Evolutionary conservation across 1,139 yeast genomes (phyloP), one percentile per base, ranked within the genome.

Genomic region (Saccharomyces hybrid): DNA sequence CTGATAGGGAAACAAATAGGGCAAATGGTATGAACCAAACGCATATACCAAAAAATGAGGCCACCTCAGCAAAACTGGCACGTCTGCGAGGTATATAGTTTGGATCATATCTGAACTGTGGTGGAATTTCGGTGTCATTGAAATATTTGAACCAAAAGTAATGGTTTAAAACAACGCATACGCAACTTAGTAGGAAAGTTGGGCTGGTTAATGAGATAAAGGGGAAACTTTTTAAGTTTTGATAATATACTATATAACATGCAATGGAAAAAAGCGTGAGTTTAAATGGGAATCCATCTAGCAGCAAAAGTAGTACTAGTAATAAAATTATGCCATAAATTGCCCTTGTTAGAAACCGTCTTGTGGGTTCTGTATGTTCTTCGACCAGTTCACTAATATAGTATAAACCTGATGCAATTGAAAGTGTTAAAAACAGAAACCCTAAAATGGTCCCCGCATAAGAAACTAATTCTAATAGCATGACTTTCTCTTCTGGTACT

Each of bases 11-110:
- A 28, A 95, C 93, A 71, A 95, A 91, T 58, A 95, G 76, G 2
- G 96, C 84, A 71, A 93, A 90, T 32, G 99, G 99, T 47, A 93
- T 80, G 57, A 91, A 78, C 99, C 99, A 93, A 13, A 93, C 85
- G 63, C 95, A 85, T 47, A 93, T 74, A 1, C 97, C 99, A 66
- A 95, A 90, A 70, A 93, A 93, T 4, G 97, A 86, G 28, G 97
- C 88, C 3, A 93, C 88, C 67, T 95, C 96, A 1, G 90, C 76
- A 66, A 93, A 93, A 6, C 86, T 76, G 0, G 96, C 95, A 56
- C 88, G 80, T 52, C 80, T 79, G 13, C 85, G 87, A 28, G 88
- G 82, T 25, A 71, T 73, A 63, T 83, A 85, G 53, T 77, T 79
- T 0, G 84, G 81, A 58, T 75, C 76, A 57, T 81, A 73, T 56